These are phyloP conservation scores for Combretum micranthum DNA, from an alignment of 345 rosid genomes.

Conservation along the genomic window DNA sequence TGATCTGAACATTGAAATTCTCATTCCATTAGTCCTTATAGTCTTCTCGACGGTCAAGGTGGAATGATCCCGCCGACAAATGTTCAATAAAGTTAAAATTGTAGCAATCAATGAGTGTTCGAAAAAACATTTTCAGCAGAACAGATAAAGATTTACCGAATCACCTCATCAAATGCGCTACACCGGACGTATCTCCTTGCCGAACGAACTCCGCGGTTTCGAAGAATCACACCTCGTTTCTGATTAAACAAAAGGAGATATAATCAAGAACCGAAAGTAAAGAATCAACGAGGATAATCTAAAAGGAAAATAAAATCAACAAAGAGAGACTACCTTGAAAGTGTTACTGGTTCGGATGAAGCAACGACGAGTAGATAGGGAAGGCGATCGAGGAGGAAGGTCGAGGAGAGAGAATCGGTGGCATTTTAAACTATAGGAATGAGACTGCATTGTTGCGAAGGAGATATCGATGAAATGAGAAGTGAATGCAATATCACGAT, in stretches of 20 bases:
- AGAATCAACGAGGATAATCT: too few species aligned
- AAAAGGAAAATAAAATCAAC: neutral
- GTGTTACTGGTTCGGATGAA: conserved; percentile 6
- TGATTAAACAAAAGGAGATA: conserved; percentile 9
- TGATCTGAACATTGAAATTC: too few species aligned
- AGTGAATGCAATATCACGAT: too few species aligned
- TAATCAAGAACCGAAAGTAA: too few species aligned
- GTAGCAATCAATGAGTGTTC: too few species aligned
- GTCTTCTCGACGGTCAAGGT: too few species aligned
- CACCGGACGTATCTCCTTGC: conserved; percentile 17
- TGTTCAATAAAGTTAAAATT: too few species aligned
- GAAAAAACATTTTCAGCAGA: too few species aligned
- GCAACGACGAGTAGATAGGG: neutral
- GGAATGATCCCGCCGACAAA: too few species aligned
- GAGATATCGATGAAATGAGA: neutral
- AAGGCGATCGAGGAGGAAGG: neutral
- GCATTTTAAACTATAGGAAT: conserved; percentile 7
- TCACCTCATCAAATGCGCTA: conserved; percentile 1
- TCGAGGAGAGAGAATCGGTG: conserved; percentile 1
- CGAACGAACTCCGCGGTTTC: conserved; percentile 14
- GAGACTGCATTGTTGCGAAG: conserved; percentile 32
- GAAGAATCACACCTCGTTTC: conserved; percentile 20
- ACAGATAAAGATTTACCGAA: too few species aligned
- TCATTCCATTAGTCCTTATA: too few species aligned
- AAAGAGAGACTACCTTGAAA: conserved; percentile 4